phyloP scores from a whole-genome alignment of 176 grass and related monocot genomes.

The Secale cereale region DNA sequence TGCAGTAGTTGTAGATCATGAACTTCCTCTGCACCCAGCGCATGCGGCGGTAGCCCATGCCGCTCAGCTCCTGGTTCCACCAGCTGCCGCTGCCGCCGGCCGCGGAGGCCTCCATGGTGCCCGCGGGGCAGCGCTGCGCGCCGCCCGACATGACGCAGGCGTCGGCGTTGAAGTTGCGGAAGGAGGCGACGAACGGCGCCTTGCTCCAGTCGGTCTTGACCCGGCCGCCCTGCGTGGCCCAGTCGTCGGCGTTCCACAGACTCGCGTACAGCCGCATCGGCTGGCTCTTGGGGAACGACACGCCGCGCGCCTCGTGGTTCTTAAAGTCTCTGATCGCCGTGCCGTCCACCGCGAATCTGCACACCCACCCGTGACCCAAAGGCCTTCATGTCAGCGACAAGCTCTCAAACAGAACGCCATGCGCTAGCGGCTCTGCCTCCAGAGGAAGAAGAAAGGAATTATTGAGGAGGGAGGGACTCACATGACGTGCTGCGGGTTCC shows the following conservation, averaged over 20 bases:
- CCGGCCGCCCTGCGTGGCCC: conserved; percentile 70
- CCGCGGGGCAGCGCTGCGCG: conserved; percentile 26
- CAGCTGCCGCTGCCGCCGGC: neutral
- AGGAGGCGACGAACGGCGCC: conserved; percentile 67
- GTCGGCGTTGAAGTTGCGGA: conserved; percentile 49
- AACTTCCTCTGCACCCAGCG: conserved; percentile 64
- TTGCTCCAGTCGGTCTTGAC: conserved; percentile 72
- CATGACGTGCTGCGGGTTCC: conserved; percentile 80
- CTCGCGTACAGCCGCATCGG: conserved; percentile 72
- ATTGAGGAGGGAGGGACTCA: neutral
- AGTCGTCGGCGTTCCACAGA: conserved; percentile 73
- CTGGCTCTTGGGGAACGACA: conserved; percentile 68
- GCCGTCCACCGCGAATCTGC: conserved; percentile 69
- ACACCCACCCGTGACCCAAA: accelerated
- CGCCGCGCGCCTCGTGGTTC: conserved; percentile 55
- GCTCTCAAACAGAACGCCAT: neutral
- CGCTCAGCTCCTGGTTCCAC: conserved; percentile 69
- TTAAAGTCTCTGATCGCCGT: conserved; percentile 64
- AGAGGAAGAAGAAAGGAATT: neutral
- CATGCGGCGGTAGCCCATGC: conserved; percentile 45
- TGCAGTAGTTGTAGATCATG: conserved; percentile 91
- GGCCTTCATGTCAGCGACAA: neutral
- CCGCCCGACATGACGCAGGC: conserved; percentile 26
- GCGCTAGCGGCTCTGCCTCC: neutral
- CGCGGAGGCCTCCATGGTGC: neutral